Base-by-base conservation (phyloP, 108 stramenopile species). In the Cyclotella atomus region DNA sequence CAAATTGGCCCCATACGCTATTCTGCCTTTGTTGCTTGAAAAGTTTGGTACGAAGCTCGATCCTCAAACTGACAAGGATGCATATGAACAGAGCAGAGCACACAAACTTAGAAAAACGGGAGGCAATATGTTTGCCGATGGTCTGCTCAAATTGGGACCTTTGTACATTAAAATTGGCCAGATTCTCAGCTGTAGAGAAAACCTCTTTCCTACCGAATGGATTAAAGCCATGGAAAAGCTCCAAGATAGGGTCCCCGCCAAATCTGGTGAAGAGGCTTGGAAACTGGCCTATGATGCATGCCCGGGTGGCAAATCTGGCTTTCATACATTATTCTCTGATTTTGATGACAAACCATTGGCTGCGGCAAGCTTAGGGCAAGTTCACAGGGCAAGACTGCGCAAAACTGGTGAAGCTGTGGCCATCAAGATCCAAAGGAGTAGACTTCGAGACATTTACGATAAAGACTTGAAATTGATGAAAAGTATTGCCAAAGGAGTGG, bases 141-240 rank as follows among this genome's bases (percentile, higher is more conserved):
- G 84, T 0, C 77, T 97, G 24, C 73, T 98, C 29, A 79, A 80
- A 36, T 71, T 98, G 16, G 95, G 95, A 53, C 94, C 95, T 12
- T 82, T 95, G 17, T 96, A 93, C 76, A 87, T 91, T 59, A 98
- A 98, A 76, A 83, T 97, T 62, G 97, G 97, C 12, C 97, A 98
- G 75, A 97, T 97, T 30, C 53, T 96, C 9, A 92, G 95, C 33
- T 96, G 94, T 69, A 88, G 94, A 14, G 81, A 90, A 32, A 92
- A 96, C 47, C 71, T 96, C 28, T 81, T 96, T 32, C 93, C 95
- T 9, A 59, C 65, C 15, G 92, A 95, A 82, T 98, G 96, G 94
- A 83, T 95, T 33, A 53, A 75, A 27, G 89, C 93, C 29, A 87
- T 98, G 81, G 95, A 92, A 77, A 84, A 77, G 27, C 63, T 98